Conservation (phyloP, 345 rosid species). For the Garcia nutans region DNA sequence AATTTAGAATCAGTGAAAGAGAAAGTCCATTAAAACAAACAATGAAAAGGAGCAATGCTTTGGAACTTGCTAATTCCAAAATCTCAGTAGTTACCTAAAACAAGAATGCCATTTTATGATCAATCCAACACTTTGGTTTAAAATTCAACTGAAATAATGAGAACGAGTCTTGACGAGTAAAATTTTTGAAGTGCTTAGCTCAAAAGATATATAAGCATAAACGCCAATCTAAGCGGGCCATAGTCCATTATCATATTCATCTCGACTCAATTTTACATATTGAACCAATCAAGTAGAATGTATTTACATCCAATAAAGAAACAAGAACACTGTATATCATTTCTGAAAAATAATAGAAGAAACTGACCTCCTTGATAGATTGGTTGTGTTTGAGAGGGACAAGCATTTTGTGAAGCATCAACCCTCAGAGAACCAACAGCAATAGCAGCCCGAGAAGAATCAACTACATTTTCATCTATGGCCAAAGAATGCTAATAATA, state of each 20-base stretch:
- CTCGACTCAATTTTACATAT: background rate
- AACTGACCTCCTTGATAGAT: conserved; percentile 42
- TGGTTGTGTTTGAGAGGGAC: conserved; percentile 28
- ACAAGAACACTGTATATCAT: background rate
- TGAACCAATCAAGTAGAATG: background rate
- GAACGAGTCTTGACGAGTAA: background rate
- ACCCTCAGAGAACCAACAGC: conserved; percentile 29
- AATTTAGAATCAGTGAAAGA: background rate
- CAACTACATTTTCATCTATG: conserved; percentile 18
- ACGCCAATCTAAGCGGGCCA: background rate
- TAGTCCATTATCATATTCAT: background rate
- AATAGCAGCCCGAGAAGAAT: conserved; percentile 30
- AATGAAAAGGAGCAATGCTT: background rate
- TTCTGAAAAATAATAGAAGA: background rate
- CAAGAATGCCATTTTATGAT: background rate
- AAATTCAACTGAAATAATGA: conserved; percentile 9
- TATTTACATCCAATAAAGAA: background rate
- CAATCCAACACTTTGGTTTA: background rate
- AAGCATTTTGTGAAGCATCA: conserved; percentile 26
- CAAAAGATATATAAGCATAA: conserved; percentile 5
- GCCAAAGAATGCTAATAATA: conserved; percentile 17
- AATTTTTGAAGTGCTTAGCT: background rate
- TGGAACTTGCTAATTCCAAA: background rate
- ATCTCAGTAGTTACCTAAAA: background rate
- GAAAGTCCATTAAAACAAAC: background rate